A percentile compares a stretch with the other conserved stretches of the same genome.
These are phyloP conservation scores for Penicillium verhagenii DNA, from an alignment of 495 filamentous ascomycete genomes.

Conservation along the genomic window DNA sequence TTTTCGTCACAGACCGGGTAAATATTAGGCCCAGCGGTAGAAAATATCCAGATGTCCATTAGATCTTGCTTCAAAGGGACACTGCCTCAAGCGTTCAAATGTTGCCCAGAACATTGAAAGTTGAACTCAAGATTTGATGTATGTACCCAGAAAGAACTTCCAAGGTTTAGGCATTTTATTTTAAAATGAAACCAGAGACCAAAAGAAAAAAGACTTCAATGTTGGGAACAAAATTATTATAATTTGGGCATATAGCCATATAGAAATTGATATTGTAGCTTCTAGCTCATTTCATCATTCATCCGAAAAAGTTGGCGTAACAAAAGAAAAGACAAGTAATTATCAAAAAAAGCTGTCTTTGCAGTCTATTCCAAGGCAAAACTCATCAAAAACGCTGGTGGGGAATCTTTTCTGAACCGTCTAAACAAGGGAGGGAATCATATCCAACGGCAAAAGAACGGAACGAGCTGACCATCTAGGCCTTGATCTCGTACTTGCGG, in stretches of 20 bases:
- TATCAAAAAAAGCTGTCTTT: conserved; percentile 24
- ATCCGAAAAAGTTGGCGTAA: conserved; percentile 15
- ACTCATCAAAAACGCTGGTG: conserved; percentile 29
- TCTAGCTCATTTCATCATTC: conserved; percentile 28
- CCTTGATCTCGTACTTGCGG: conserved; percentile 82
- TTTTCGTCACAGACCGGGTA: no score
- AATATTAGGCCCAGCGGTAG: no score
- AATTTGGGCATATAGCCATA: background rate
- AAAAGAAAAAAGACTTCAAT: background rate
- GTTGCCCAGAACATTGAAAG: no score
- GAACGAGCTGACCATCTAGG: conserved; percentile 48
- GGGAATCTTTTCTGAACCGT: conserved; percentile 44
- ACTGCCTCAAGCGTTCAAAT: no score
- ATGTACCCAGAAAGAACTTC: background rate
- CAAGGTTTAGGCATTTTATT: no score
- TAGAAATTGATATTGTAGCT: conserved; percentile 1
- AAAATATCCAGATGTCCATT: no score
- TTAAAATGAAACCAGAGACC: no score
- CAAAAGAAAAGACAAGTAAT: conserved; percentile 14
- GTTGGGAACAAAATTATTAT: background rate
- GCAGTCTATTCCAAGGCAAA: conserved; percentile 30
- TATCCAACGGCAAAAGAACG: conserved; percentile 31
- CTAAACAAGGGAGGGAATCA: conserved; percentile 29
- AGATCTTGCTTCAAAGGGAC: no score
- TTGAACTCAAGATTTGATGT: background rate